Evolutionary conservation across 257 asterid genomes (phyloP).

Genomic region (Solanum clarkiae): DNA sequence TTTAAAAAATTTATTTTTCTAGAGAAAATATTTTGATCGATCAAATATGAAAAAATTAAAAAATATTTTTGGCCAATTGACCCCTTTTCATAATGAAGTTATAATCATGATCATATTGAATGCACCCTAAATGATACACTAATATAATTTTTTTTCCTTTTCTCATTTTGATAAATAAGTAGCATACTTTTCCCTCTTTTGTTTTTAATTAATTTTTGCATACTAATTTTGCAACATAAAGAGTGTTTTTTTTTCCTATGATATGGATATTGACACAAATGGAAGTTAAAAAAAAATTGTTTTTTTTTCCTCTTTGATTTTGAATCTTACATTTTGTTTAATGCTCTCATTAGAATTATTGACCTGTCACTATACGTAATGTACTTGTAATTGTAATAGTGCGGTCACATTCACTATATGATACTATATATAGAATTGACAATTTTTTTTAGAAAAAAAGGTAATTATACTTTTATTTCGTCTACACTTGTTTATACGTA

Average conservation of each 20-base stretch:
- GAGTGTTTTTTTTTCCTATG: not conserved
- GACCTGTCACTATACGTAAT: not conserved
- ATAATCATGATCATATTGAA: not conserved
- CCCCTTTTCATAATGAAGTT: not conserved
- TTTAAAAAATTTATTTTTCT: no score
- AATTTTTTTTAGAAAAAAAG: not conserved
- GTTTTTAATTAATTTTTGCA: not conserved
- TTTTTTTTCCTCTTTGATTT: not conserved
- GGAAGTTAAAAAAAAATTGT: not conserved
- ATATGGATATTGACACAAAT: not conserved
- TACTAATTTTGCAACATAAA: not conserved
- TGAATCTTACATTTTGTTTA: not conserved
- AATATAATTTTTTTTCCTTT: not conserved
- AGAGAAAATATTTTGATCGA: no score
- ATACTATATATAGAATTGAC: not conserved
- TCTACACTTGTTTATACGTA: not conserved
- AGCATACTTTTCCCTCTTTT: not conserved
- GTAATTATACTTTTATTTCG: not conserved
- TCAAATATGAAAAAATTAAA: no score
- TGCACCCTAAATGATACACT: not conserved
- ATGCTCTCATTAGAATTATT: not conserved
- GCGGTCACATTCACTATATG: not conserved
- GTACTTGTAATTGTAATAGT: not conserved
- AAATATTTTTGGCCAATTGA: no score
- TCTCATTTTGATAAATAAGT: not conserved